Evolutionary conservation across 106 monocot genomes (phyloP).

Genomic region (Phalaenopsis aphrodite): DNA sequence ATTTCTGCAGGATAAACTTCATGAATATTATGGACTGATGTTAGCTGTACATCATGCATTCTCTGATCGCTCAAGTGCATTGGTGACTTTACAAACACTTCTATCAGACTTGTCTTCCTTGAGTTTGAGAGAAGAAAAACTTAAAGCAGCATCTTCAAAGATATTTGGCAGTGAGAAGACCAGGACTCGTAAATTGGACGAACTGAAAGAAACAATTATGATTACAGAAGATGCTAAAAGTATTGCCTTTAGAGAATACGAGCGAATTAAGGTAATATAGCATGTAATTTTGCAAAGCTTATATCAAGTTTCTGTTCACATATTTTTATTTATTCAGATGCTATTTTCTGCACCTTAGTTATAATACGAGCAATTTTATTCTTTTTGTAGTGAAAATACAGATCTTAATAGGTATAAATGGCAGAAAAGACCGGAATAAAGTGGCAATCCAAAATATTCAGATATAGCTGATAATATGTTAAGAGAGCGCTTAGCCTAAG

Average conservation of each 20-base stretch:
- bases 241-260: constrained; percentile 70
- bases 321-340: neutral
- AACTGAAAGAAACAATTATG: constrained; percentile 68
- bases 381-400: neutral
- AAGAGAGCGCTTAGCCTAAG: no score
- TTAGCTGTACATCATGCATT: constrained; percentile 73
- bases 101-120: constrained; percentile 75
- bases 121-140: constrained; percentile 59
- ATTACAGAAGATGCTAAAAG: constrained; percentile 75
- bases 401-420: no score
- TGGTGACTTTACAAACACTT: constrained; percentile 74
- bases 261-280: constrained; percentile 70
- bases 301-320: neutral
- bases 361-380: neutral
- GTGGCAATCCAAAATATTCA: neutral
- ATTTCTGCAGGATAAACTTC: constrained; percentile 65
- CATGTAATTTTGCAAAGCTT: neutral
- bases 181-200: constrained; percentile 58
- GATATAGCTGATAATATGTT: neutral
- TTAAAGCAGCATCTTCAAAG: constrained; percentile 68
- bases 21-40: constrained; percentile 90
- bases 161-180: constrained; percentile 59
- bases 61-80: constrained; percentile 71
- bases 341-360: neutral
- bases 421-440: neutral